Evolutionary conservation across 2,329 filamentous ascomycete species (phyloP), one percentile per base, ranked within the genome.

Genomic region (Paecilomyces formosus): DNA sequence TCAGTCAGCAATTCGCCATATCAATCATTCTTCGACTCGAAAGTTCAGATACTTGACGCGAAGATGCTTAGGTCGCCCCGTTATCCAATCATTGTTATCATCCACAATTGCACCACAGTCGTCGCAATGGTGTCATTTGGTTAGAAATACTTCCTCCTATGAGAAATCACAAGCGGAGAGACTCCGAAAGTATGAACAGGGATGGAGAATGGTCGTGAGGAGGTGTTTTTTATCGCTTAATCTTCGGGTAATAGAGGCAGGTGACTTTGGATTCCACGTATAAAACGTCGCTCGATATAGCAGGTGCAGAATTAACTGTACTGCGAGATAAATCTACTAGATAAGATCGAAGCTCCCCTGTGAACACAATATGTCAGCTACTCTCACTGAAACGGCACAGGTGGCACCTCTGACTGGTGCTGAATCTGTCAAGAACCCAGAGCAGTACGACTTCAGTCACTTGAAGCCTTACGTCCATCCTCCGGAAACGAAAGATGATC

Each of bases 391-490:
- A 45, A 45, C 39, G 15, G 39, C 39, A n/a, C 39, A 45, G 8
- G 5, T 18, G 18, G 6, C 39, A 1, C 8, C 39, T 15, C 39
- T 45, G 8, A 8, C 8, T 18, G 39, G n/a, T 45, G n/a, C 39
- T 18, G 5, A n/a, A 3, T n/a, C 39, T 9, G 39, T 45, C 15
- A 45, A 45, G n/a, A 18, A 45, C 18, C 15, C 39, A 21, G 13
- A 45, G n/a, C 58, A 55, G 35, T 55, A 60, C 39, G 55, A 54
- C 53, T 60, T 21, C 53, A 55, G 45, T 21, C 39, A 45, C 7
- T 55, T 60, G n/a, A 60, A 57, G 31, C 53, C 55, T 12, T 60
- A 60, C 30, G 35, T 49, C 6, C 58, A 60, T 26, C 58, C 58
- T 9, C 58, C 55, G 21, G 58, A 60, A 54, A 57, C 58, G 5